Percentiles rank a stretch among this genome's conserved stretches.
Evolutionary conservation across 2,329 filamentous ascomycete species (phyloP).

Genomic region (Sporothrix humicola): DNA sequence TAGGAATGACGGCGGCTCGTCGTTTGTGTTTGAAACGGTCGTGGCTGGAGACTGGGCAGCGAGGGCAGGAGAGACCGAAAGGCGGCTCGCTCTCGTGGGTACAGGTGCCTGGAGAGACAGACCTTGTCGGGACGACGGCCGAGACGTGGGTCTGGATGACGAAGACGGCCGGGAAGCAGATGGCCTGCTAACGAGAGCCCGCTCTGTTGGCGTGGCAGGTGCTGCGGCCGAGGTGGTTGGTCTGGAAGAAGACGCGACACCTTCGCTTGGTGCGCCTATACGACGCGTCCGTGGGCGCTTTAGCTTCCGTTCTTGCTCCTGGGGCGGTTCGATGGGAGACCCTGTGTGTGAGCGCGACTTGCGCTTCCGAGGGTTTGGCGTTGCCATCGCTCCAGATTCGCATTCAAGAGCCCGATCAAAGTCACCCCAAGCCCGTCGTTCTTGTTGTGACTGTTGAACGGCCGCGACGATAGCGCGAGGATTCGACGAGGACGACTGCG

Average conservation of each 20-base stretch:
- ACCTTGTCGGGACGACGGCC: slow-evolving; percentile 18
- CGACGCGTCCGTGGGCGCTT: slow-evolving; percentile 85
- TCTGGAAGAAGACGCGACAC: slow-evolving; percentile 47
- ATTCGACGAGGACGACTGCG: slow-evolving; percentile 12
- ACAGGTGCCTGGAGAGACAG: slow-evolving; percentile 15
- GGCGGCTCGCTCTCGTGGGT: slow-evolving; percentile 29
- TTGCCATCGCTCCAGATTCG: slow-evolving; percentile 53
- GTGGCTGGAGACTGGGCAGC: slow-evolving; percentile 16
- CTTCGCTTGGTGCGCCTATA: slow-evolving; percentile 57
- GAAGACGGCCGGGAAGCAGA: not conserved
- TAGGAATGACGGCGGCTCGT: slow-evolving; percentile 75
- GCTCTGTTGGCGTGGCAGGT: slow-evolving; percentile 11
- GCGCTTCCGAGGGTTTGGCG: slow-evolving; percentile 69
- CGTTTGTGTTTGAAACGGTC: slow-evolving; percentile 35
- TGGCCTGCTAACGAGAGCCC: slow-evolving; percentile 4
- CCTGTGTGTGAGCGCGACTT: slow-evolving; percentile 72
- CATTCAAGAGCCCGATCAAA: slow-evolving; percentile 82
- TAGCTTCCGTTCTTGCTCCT: slow-evolving; percentile 78
- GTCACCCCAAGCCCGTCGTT: slow-evolving; percentile 85
- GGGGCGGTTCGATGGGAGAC: slow-evolving; percentile 70
- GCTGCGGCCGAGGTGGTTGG: slow-evolving; percentile 31
- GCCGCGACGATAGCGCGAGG: slow-evolving; percentile 57
- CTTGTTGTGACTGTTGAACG: slow-evolving; percentile 74
- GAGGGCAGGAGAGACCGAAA: slow-evolving; percentile 1
- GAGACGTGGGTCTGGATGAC: not conserved